Conservation (phyloP, 75 land plant genomes). For the Larix kaempferi region DNA sequence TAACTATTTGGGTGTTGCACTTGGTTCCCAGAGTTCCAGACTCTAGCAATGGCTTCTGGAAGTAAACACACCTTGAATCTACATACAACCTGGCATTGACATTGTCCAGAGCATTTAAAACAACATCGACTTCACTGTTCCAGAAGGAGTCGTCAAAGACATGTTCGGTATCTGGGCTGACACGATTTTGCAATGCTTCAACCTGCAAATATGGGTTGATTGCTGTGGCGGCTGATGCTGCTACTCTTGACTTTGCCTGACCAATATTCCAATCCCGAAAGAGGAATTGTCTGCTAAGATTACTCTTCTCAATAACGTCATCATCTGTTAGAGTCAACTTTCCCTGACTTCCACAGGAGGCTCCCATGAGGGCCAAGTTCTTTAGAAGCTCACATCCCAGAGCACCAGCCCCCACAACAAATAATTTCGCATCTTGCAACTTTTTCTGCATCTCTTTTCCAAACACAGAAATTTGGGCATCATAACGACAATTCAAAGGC, state of each 20-base stretch:
- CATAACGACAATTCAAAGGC: constrained; percentile 64
- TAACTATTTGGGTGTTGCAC: constrained; percentile 94
- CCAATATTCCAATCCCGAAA: constrained; percentile 90
- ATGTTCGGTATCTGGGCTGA: constrained; percentile 71
- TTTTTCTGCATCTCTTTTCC: constrained; percentile 71
- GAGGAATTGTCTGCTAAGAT: constrained; percentile 83
- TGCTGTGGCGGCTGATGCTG: constrained; percentile 65
- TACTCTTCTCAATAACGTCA: constrained; percentile 93
- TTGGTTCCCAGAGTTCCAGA: constrained; percentile 83
- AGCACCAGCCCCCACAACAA: constrained; percentile 90
- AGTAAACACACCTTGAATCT: constrained; percentile 75
- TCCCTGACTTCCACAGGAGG: constrained; percentile 62
- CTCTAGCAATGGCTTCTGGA: constrained; percentile 84
- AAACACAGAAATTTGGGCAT: constrained; percentile 84
- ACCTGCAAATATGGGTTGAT: constrained; percentile 62
- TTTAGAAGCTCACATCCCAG: constrained; percentile 89
- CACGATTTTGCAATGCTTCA: constrained; percentile 77
- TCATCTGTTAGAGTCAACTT: constrained; percentile 87
- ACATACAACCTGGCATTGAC: constrained; percentile 83
- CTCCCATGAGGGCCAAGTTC: constrained; percentile 90
- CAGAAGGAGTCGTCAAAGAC: constrained; percentile 82
- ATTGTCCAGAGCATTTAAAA: constrained; percentile 82
- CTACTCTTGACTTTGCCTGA: constrained; percentile 79
- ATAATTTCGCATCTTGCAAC: constrained; percentile 61
- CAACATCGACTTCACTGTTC: constrained; percentile 59